Evolutionary conservation across 495 filamentous ascomycete species (phyloP).

Genomic region (Daldinia vernicosa): DNA sequence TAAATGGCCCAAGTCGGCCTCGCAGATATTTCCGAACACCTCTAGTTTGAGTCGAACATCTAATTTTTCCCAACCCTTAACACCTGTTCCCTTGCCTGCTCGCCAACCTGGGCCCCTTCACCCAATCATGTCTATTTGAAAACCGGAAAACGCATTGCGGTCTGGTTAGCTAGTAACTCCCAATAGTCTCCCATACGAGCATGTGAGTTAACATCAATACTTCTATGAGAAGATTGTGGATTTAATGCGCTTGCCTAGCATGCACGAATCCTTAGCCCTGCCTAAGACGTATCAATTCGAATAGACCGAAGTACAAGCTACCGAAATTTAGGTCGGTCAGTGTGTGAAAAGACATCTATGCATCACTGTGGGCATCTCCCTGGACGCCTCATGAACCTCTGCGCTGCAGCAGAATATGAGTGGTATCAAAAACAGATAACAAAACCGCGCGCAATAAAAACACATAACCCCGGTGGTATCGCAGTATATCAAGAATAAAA

Average conservation of each 20-base stretch:
- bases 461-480: constrained; percentile 40
- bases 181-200: not conserved
- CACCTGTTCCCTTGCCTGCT: constrained; percentile 35
- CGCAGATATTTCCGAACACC: constrained; percentile 22
- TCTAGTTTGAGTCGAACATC: constrained; percentile 31
- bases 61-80: constrained; percentile 36
- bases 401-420: constrained; percentile 28
- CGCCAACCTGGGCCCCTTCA: constrained; percentile 20
- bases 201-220: constrained; percentile 9
- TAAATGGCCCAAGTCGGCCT: constrained; percentile 31
- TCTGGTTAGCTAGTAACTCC: constrained; percentile 12
- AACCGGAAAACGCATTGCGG: constrained; percentile 14
- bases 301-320: constrained; percentile 21
- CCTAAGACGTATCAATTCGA: not conserved
- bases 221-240: not conserved
- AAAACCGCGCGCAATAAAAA: constrained; percentile 27
- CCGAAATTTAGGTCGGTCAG: constrained; percentile 35
- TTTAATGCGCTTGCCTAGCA: constrained; percentile 9
- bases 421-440: constrained; percentile 44
- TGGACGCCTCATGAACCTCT: constrained; percentile 29
- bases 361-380: constrained; percentile 20
- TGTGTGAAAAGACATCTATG: constrained; percentile 36
- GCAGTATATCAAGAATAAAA: constrained; percentile 39
- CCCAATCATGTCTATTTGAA: constrained; percentile 25
- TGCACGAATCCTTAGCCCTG: constrained; percentile 7